A percentile compares a stretch with the other conserved stretches of the same genome.
These are phyloP conservation scores for Trametes pubescens DNA, from an alignment of 1,284 basidiomycete genomes.

Conservation along the genomic window DNA sequence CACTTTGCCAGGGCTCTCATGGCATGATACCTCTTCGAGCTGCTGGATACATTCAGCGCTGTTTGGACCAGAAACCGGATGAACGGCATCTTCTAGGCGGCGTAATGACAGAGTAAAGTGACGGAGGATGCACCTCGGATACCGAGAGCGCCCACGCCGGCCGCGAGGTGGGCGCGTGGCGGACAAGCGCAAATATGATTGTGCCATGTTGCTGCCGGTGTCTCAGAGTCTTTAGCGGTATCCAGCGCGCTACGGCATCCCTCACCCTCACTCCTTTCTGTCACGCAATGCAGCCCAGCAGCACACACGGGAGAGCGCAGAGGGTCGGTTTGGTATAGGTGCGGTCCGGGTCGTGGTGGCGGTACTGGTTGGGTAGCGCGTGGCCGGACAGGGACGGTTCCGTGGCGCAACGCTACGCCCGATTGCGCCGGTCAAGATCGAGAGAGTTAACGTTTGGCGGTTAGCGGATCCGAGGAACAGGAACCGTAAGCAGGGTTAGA, in stretches of 20 bases:
- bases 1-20: too few relatives aligned
- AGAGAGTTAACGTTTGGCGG: not conserved
- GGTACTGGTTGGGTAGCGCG: not conserved
- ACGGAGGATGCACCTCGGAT: not conserved
- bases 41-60: not conserved
- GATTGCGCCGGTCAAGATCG: not conserved
- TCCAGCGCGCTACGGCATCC: not conserved
- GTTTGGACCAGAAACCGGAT: not conserved
- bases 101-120: not conserved
- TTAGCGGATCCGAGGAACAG: conserved; percentile 13
- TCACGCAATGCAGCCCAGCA: too few relatives aligned
- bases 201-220: not conserved
- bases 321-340: too few relatives aligned
- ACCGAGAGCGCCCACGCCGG: not conserved
- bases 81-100: too few relatives aligned
- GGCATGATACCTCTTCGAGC: too few relatives aligned
- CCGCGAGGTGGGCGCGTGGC: not conserved
- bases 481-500: not conserved
- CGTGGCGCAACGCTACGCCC: not conserved
- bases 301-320: too few relatives aligned
- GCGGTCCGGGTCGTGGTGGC: not conserved
- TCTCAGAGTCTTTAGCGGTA: not conserved
- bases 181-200: not conserved
- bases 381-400: not conserved
- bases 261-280: too few relatives aligned